phyloP scores from a whole-genome alignment of 2,329 filamentous ascomycete species.

The Escovopsis weberi region DNA sequence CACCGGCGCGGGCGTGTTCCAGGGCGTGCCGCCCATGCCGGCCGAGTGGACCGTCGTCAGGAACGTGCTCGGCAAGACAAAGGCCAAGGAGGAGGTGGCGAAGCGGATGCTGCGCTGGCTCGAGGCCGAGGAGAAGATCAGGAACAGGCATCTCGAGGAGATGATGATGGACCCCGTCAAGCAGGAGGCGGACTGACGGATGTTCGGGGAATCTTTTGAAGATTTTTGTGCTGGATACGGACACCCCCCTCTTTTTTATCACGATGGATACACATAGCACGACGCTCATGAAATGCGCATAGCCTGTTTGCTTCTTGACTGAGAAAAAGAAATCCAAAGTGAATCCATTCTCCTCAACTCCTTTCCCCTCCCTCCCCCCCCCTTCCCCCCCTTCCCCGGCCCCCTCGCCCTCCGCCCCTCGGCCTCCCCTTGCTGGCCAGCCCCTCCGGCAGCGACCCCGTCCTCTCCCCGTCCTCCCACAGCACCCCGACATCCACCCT shows the following conservation, averaged over 20 bases:
- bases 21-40: slow-evolving; percentile 16
- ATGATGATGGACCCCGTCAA: not conserved
- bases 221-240: not conserved
- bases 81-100: slow-evolving; percentile 25
- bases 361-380: no score
- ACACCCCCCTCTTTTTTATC: not conserved
- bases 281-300: no score
- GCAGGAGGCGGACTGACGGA: not conserved
- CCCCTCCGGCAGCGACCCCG: slow-evolving; percentile 11
- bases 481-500: slow-evolving; percentile 47
- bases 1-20: slow-evolving; percentile 21
- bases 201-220: not conserved
- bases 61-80: slow-evolving; percentile 19
- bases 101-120: slow-evolving; percentile 25
- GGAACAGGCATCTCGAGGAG: slow-evolving; percentile 1
- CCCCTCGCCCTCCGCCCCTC: no score
- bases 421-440: no score
- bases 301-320: no score
- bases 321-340: no score
- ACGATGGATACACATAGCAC: no score
- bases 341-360: no score
- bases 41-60: slow-evolving; percentile 18
- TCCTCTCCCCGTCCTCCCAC: slow-evolving; percentile 54
- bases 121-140: slow-evolving; percentile 9
- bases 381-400: no score